These are phyloP conservation scores for Xylaria sp. DNA, from an alignment of 2,329 filamentous ascomycete genomes.

Conservation along the genomic window DNA sequence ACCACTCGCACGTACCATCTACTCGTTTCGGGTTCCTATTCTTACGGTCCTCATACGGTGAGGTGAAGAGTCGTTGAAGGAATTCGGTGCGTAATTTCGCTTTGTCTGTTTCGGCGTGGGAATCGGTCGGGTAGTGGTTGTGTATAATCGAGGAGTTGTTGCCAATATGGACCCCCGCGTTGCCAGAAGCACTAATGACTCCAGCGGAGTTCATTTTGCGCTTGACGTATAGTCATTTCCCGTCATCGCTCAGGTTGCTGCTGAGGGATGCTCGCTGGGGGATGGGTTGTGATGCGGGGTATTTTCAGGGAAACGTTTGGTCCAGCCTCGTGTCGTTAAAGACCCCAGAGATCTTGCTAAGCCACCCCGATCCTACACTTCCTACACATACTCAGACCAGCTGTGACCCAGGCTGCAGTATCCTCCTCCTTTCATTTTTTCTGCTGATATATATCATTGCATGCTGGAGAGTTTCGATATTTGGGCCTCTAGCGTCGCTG, in stretches of 20 bases:
- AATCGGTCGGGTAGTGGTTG: background rate
- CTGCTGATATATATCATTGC: too few relatives aligned
- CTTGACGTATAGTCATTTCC: too few relatives aligned
- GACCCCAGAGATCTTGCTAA: too few relatives aligned
- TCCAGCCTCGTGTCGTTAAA: background rate
- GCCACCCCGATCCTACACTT: too few relatives aligned
- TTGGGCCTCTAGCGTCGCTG: too few relatives aligned
- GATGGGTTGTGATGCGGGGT: background rate
- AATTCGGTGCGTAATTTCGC: background rate
- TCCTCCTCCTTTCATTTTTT: too few relatives aligned
- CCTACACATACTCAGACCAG: too few relatives aligned
- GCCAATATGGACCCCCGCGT: slow-evolving; percentile 8
- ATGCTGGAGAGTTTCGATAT: too few relatives aligned
- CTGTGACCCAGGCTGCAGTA: too few relatives aligned
- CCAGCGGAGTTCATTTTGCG: slow-evolving; percentile 3
- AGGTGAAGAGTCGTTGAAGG: background rate
- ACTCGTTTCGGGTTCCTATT: slow-evolving; percentile 3
- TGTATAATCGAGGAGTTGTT: background rate
- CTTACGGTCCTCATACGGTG: slow-evolving; percentile 5
- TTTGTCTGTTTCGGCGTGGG: background rate
- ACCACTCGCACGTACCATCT: slow-evolving; percentile 4
- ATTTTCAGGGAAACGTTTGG: background rate
- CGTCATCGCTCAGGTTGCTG: background rate
- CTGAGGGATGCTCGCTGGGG: background rate
- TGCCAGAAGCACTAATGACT: background rate